Base-by-base conservation (phyloP, 2,329 filamentous ascomycete species). In the Xylariales sp. region DNA sequence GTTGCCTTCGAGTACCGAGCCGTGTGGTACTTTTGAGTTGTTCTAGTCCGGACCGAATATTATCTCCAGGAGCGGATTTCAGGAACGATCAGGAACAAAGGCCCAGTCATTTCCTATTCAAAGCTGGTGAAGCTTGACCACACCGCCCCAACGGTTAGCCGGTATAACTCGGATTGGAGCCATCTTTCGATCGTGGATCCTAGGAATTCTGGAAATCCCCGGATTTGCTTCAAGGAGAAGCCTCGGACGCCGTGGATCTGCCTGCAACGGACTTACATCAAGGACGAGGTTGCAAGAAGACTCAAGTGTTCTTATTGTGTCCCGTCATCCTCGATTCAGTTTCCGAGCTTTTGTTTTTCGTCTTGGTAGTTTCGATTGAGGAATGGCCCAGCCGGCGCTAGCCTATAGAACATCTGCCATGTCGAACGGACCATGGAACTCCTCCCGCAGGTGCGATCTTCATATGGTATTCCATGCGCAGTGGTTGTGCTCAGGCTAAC, bases 361-460 rank as follows among this genome's bases (percentile, higher is more conserved):
- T 42, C 32, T 42, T 14, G 40, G 36, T 20, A 28, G n/a, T 34
- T 18, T 21, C 18, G n/a, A n/a, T n/a, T n/a, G n/a, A 21, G 39
- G 35, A 35, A 46, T 46, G 44, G 40, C 38, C 27, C 39, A 39
- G 33, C 38, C 15, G 37, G 44, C 39, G 40, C 64, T 69, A 63
- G 61, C 65, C 47, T 74, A 73, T 60, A 68, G 65, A 56, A 63
- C 59, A 48, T 56, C 70, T 50, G 61, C 62, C 54, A 64, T 42
- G 33, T 60, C 69, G 46, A 67, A 65, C 58, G 65, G 70, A 51
- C 65, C 70, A 44, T 76, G 73, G 73, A 66, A 68, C 49, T 57
- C 69, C 49, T 62, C 68, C 50, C 71, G 69, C 62, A 78, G 72
- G 74, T 78, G 69, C 68, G 71, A 61, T 57, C 45, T 52, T 51